Evolutionary conservation across 768 basidiomycete species (phyloP), one percentile per base, ranked within the genome.

Genomic region (Melanogaster broomeanus): DNA sequence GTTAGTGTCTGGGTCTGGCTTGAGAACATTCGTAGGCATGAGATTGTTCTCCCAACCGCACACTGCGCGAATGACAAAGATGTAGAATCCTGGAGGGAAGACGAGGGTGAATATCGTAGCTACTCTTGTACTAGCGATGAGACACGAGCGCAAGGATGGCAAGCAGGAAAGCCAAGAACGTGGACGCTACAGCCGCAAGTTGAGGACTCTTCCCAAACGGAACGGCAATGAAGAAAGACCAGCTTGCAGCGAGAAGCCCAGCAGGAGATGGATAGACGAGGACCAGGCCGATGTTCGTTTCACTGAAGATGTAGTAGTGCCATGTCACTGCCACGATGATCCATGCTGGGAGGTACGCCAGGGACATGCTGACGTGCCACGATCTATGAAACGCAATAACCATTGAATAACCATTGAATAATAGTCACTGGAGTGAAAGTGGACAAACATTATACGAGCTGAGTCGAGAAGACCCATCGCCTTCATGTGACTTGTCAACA

Each of bases 341-440:
- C 89, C 90, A 92, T 2, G 84, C 86, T 1, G 88, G 88, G 22
- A 92, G 77, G 62, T 91, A 91, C 1, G 79, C 77, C 3, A 85
- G 55, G 3, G 83, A 85, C 38, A 85, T 72, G 56, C 83, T 82
- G 35, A 83, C 19, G 59, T 89, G 85, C 90, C 90, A 91, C 4
- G 73, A 77, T 39, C 74, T 76, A 25, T 31, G 15, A 21, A 33
- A 30, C 6, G 27, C 28, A 18, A 48, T 57, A 38, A 55, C 45
- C 25, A 2, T n/a, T n/a, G n/a, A n/a, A n/a, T n/a, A n/a, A n/a
- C n/a, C n/a, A n/a, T n/a, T 5, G 2, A 2, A 33, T 35, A 4
- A 27, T 24, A 1, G 2, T 8, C 12, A 16, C 1, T 8, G 16
- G 1, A 34, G 27, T 13, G 10, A 30, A 35, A 21, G 25, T 6